Conservation (phyloP, 768 basidiomycete genomes). For the Xanthoconium purpureum region DNA sequence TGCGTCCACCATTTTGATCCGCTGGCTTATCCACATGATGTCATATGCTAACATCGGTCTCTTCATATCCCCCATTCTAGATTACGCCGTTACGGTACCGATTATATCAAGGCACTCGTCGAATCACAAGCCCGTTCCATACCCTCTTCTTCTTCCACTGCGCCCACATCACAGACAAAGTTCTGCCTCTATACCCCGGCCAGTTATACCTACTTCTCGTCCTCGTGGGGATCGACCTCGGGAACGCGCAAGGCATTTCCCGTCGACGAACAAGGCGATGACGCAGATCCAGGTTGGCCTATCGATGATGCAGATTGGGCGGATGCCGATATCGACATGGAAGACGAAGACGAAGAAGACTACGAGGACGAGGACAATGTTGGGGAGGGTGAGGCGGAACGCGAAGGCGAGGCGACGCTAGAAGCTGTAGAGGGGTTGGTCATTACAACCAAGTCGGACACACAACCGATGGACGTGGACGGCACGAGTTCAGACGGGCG, state of each 20-base stretch:
- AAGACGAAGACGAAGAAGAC: constrained; percentile 33
- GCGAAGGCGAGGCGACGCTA: constrained; percentile 13
- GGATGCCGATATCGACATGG: constrained; percentile 30
- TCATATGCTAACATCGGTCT: constrained; percentile 7
- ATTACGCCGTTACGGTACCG: constrained; percentile 31
- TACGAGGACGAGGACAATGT: constrained; percentile 31
- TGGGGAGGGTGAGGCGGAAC: constrained; percentile 6
- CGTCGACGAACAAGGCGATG: constrained; percentile 20
- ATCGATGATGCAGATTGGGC: constrained; percentile 26
- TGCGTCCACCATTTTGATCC: constrained; percentile 20
- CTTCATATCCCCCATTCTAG: constrained; percentile 6
- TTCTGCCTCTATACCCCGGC: constrained; percentile 34
- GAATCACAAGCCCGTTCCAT: constrained; percentile 24
- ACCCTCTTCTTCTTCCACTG: background rate
- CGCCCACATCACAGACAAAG: constrained; percentile 18
- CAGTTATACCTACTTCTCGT: constrained; percentile 31
- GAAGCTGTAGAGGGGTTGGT: constrained; percentile 14
- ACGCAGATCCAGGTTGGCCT: constrained; percentile 14
- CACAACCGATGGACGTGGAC: constrained; percentile 5
- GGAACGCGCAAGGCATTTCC: constrained; percentile 12
- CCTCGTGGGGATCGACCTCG: constrained; percentile 16
- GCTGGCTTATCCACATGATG: background rate
- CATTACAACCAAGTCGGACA: constrained; percentile 3
- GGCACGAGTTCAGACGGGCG: background rate
- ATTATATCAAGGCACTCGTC: constrained; percentile 34